Conservation (phyloP, 768 basidiomycete species). For the Mycena latifolia region DNA sequence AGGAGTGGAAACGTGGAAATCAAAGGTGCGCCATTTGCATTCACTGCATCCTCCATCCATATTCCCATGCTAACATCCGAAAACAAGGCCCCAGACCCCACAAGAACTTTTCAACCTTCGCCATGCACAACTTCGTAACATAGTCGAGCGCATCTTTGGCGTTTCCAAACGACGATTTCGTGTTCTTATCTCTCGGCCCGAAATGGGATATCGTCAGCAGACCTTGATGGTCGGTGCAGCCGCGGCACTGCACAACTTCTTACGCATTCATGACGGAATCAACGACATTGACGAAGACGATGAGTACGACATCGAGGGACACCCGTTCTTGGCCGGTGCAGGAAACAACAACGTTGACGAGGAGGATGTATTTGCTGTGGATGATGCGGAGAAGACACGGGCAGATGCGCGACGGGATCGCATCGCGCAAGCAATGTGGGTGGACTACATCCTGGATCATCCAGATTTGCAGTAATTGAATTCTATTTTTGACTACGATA, state of each 20-base stretch:
- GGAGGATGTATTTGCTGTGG: background rate
- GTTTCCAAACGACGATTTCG: background rate
- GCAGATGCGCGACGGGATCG: conserved; percentile 19
- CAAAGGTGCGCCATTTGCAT: no score
- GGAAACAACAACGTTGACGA: no score
- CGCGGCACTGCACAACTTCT: background rate
- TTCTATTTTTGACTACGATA: background rate
- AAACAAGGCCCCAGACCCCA: background rate
- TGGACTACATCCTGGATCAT: conserved; percentile 7
- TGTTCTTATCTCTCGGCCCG: background rate
- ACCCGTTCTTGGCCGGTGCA: background rate
- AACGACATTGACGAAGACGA: background rate
- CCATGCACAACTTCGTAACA: background rate
- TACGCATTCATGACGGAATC: no score
- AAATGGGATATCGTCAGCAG: background rate
- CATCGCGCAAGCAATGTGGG: conserved; percentile 23
- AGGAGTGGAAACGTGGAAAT: no score
- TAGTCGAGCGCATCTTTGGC: conserved; percentile 1
- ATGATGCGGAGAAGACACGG: conserved; percentile 6
- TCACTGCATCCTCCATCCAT: no score
- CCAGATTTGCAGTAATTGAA: conserved; percentile 12
- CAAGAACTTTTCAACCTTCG: background rate
- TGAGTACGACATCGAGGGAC: conserved; percentile 26
- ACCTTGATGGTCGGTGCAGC: background rate
- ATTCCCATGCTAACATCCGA: no score